Base-by-base conservation (phyloP, 306 rosid genomes). In the Biancaea sappan region DNA sequence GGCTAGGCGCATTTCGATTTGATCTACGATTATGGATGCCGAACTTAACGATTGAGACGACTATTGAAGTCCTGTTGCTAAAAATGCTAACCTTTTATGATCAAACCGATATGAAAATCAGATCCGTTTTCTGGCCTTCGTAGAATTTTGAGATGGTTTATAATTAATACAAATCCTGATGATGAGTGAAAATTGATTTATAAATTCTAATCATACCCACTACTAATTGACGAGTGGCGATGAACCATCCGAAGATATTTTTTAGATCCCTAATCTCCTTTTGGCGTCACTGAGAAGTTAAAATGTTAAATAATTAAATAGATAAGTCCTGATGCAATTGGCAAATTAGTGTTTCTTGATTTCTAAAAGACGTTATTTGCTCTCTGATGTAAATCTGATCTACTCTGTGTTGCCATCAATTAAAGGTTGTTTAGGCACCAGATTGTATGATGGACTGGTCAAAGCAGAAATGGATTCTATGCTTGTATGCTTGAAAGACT, bases 11-110 rank as follows among this genome's bases (percentile, higher is more conserved):
- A 18, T 19, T 51, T 28, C 66, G 1, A 13, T 54, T 34, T 56
- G 15, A 57, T 59, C 0, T 51, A 28, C 15, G 26, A 40, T 37
- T 13, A 29, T 28, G 6, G 21, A 15, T 57, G 69, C 26, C 0
- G 18, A n/a, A 12, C 25, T 56, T 24, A 10, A 13, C 28, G 3
- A 29, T 44, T 43, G 35, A 38, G 22, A 52, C 63, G 29, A 35
- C 66, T 57, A 73, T 63, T 52, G 50, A 14, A 24, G 19, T 48
- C 25, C 14, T 47, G 22, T 25, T 38, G 58, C 53, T 80, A 16
- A 60, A 32, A 57, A 57, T 52, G 54, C 62, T 64, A 38, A 43
- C 68, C 31, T 50, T 24, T 43, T 0, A 16, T 32, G 22, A 6
- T 69, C 19, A 28, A 25, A 19, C 22, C 47, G 9, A 18, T 25